These are phyloP conservation scores for Fraxinus paxiana DNA, from an alignment of 305 asterid genomes.

Conservation along the genomic window DNA sequence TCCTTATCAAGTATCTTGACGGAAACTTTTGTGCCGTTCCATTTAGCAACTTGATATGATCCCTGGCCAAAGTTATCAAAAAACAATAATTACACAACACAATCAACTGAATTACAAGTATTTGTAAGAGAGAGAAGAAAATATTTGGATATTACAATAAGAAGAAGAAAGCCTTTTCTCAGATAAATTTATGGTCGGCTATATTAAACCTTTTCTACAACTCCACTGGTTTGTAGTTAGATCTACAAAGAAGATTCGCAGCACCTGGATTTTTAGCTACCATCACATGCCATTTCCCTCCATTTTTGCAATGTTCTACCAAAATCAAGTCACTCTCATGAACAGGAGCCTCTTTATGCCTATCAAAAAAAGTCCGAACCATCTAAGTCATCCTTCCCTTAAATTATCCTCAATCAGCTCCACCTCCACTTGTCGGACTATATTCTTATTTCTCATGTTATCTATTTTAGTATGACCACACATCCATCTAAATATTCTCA, in stretches of 20 bases:
- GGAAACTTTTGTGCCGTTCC: constrained; percentile 98
- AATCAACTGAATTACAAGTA: constrained; percentile 3
- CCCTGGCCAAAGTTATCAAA: constrained; percentile 49
- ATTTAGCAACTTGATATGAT: constrained; percentile 91
- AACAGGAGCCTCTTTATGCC: background rate
- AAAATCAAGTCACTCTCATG: background rate
- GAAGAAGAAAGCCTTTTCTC: background rate
- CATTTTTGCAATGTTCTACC: background rate
- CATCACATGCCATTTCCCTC: background rate
- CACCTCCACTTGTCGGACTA: background rate
- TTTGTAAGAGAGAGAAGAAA: background rate
- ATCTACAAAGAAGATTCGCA: background rate
- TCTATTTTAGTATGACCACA: background rate
- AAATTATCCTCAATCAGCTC: background rate
- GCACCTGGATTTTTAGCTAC: background rate
- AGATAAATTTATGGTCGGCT: background rate
- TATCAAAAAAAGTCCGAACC: background rate
- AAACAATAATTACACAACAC: constrained; percentile 8
- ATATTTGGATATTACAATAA: background rate
- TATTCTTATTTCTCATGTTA: background rate
- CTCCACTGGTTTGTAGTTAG: background rate
- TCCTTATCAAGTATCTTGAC: constrained; percentile 96
- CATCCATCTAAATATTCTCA: background rate
- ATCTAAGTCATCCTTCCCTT: background rate
- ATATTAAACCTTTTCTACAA: background rate